Evolutionary conservation across 192 early-diverging fungal species (phyloP).

Genomic region (Gryganskiella cystojenkinii): DNA sequence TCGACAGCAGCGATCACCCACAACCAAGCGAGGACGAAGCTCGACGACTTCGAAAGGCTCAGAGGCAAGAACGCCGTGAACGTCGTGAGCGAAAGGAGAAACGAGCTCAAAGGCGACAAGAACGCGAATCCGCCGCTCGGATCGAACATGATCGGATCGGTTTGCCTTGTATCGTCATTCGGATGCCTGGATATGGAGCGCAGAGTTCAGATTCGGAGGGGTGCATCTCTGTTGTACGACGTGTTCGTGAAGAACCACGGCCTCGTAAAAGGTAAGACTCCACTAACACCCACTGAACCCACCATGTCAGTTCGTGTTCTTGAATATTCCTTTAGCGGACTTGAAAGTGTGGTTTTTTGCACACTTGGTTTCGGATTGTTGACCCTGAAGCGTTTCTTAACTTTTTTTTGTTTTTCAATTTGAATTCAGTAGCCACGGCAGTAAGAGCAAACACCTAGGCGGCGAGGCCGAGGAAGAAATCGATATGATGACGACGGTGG

Average conservation of each 20-base stretch:
- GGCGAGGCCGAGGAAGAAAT: constrained; percentile 13
- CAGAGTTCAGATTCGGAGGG: constrained; percentile 50
- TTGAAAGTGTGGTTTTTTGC: too few relatives aligned
- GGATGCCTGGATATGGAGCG: constrained; percentile 28
- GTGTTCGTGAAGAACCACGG: constrained; percentile 25
- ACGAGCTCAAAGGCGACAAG: constrained; percentile 20
- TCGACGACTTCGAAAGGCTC: constrained; percentile 5
- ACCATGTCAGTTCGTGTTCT: too few relatives aligned
- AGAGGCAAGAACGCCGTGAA: constrained; percentile 19
- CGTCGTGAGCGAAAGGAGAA: constrained; percentile 32
- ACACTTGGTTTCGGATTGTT: background rate
- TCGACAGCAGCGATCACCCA: background rate
- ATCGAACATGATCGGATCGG: constrained; percentile 17
- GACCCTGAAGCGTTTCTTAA: background rate
- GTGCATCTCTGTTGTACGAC: constrained; percentile 36
- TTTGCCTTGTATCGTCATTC: constrained; percentile 30
- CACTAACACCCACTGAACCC: too few relatives aligned
- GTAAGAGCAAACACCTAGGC: constrained; percentile 7
- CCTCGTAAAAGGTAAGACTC: constrained; percentile 28
- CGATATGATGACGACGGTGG: constrained; percentile 23
- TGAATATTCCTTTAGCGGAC: too few relatives aligned
- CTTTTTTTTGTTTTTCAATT: background rate
- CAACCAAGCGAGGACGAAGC: constrained; percentile 9
- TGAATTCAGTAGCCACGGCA: background rate
- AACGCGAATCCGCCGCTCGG: constrained; percentile 7